phyloP scores from a whole-genome alignment of 140 eudicot species.

The Bidens hawaiensis region DNA sequence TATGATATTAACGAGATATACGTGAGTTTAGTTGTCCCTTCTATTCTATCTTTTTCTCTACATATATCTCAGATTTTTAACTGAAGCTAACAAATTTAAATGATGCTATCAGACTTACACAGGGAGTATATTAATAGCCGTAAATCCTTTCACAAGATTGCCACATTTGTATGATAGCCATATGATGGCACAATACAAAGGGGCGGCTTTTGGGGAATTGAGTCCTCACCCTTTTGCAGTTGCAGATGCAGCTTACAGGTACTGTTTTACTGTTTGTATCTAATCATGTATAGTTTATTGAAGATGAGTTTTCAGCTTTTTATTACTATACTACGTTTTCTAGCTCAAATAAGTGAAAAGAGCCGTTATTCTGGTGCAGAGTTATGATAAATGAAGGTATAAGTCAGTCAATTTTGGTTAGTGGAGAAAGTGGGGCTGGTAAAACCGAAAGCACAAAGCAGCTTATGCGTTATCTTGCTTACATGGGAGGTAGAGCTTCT shows the following conservation, averaged over 20 bases:
- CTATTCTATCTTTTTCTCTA: not conserved
- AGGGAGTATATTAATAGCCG: conserved; percentile 84
- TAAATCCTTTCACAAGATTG: conserved; percentile 80
- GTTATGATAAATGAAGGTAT: conserved; percentile 85
- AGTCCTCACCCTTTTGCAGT: conserved; percentile 96
- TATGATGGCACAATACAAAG: conserved; percentile 94
- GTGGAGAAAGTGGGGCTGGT: conserved; percentile 99
- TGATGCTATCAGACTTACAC: conserved; percentile 65
- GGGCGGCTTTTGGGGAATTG: conserved; percentile 80
- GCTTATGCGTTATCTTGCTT: conserved; percentile 90
- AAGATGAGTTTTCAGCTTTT: not conserved
- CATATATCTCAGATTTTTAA: not conserved
- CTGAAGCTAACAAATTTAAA: conserved; percentile 26
- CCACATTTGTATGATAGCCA: conserved; percentile 88
- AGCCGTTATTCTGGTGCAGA: conserved; percentile 36
- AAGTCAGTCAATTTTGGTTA: conserved; percentile 92
- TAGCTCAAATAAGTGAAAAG: not conserved
- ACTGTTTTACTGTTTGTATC: not conserved
- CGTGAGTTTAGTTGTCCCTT: conserved; percentile 38
- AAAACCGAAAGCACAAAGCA: conserved; percentile 90
- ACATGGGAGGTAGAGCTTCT: conserved; percentile 91
- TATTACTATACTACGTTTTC: not conserved
- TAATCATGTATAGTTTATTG: not conserved
- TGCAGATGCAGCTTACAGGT: conserved; percentile 98
- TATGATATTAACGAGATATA: conserved; percentile 86